Evolutionary conservation across 2,329 filamentous ascomycete genomes (phyloP), one percentile per base, ranked within the genome.

Genomic region (Paracoccidioides lutzii): DNA sequence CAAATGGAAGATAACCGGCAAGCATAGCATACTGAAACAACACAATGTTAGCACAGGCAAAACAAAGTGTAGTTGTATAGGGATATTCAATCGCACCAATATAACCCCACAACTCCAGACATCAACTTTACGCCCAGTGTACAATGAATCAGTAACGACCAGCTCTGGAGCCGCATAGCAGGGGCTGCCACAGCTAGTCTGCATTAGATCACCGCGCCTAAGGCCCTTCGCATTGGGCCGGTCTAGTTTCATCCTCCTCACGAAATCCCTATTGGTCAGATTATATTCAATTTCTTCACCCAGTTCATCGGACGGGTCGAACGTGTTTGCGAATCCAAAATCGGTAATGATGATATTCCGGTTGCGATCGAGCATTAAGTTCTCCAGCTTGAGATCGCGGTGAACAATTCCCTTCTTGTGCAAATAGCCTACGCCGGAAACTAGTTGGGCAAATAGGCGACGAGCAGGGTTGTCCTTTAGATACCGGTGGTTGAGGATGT

Each of bases 61-160:
- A 53, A 32, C 52, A 57, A 22, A 54, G 59, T 63, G 15, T 22
- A 42, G 5, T 14, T 32, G 41, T 10, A 14, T n/a, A 42, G 10
- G 33, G 30, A 48, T 28, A 42, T 30, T 30, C n/a, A 28, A 53
- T 60, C 88, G 73, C 79, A 96, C 91, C 79, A 98, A 71, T 66
- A 98, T 98, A 42, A 98, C 93, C 73, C 93, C 93, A 69, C 93
- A 98, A 71, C 93, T 97, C 93, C 93, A 98, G 40, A 98, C 93
- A 68, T 98, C 93, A 32, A 98, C 93, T 72, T 98, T 98, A 53
- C 91, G 84, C 49, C 93, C 93, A 1, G 93, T 98, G 73, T 98
- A 98, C 6, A 98, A 76, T 14, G 90, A 95, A 71, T 98, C 93
- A 69, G 90, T 97, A 59, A 98, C 93, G 12, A 98, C 93, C 54